Conservation (phyloP, 1,139 yeast genomes). For the Hemisphaericaspora subhashii region DNA sequence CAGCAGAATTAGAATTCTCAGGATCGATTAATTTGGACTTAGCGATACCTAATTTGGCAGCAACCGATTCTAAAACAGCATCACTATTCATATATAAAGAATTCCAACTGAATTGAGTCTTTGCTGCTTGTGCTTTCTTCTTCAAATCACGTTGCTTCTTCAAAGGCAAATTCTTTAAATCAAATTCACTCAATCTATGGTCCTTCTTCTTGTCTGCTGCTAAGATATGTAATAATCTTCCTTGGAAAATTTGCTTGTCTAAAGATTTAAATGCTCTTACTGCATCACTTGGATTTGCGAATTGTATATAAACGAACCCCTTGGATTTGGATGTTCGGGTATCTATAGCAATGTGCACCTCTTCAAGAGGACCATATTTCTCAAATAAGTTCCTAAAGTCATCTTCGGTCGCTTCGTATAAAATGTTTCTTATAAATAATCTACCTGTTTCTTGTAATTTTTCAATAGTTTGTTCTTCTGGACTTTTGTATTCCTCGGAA, state of each 20-base stretch:
- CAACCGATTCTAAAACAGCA: slow-evolving; percentile 90
- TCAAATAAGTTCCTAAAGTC: slow-evolving; percentile 67
- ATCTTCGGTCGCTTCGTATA: slow-evolving; percentile 75
- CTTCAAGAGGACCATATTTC: slow-evolving; percentile 60
- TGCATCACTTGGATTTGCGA: slow-evolving; percentile 67
- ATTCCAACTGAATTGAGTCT: slow-evolving; percentile 91
- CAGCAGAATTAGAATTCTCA: slow-evolving; percentile 83
- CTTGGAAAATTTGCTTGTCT: slow-evolving; percentile 92
- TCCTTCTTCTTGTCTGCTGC: slow-evolving; percentile 82
- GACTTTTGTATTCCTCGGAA: slow-evolving; percentile 16
- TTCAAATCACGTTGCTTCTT: slow-evolving; percentile 87
- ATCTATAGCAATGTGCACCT: slow-evolving; percentile 89
- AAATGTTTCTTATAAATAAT: slow-evolving; percentile 81
- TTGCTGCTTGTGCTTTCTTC: slow-evolving; percentile 80
- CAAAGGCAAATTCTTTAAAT: slow-evolving; percentile 82
- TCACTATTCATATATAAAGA: slow-evolving; percentile 87
- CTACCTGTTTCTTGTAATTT: slow-evolving; percentile 74
- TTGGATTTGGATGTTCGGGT: slow-evolving; percentile 87
- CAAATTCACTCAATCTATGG: slow-evolving; percentile 85
- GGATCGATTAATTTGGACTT: slow-evolving; percentile 88
- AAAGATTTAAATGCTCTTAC: slow-evolving; percentile 67
- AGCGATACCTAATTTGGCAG: slow-evolving; percentile 75
- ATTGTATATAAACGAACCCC: slow-evolving; percentile 89
- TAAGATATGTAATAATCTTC: slow-evolving; percentile 84
- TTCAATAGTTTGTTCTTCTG: slow-evolving; percentile 44